These are phyloP conservation scores for Blechomonas ayalai DNA, from an alignment of 208 protist species.

Conservation along the genomic window DNA sequence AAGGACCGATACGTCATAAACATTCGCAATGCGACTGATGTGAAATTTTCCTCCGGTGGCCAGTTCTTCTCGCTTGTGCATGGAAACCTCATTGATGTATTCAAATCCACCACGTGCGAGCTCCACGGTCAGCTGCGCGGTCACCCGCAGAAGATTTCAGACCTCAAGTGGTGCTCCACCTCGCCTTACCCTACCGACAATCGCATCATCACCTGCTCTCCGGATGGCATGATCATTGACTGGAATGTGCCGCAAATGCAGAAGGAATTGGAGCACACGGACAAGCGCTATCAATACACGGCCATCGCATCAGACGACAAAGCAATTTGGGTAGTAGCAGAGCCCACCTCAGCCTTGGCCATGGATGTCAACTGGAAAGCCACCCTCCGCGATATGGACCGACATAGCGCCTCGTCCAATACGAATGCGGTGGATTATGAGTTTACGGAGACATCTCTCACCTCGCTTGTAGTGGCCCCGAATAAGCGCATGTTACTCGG, in stretches of 20 bases:
- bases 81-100: slow-evolving; percentile 91
- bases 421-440: slow-evolving; percentile 57
- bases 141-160: slow-evolving; percentile 87
- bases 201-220: slow-evolving; percentile 81
- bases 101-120: slow-evolving; percentile 91
- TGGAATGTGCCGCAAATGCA: slow-evolving; percentile 84
- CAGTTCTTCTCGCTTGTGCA: slow-evolving; percentile 92
- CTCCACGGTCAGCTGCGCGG: slow-evolving; percentile 87
- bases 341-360: slow-evolving; percentile 54
- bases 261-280: slow-evolving; percentile 83
- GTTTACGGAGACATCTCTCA: slow-evolving; percentile 61
- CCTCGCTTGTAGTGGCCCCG: slow-evolving; percentile 63
- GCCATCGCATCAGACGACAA: slow-evolving; percentile 77
- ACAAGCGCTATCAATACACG: slow-evolving; percentile 90
- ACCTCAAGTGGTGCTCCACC: slow-evolving; percentile 77
- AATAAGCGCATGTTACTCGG: slow-evolving; percentile 89
- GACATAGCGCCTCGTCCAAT: slow-evolving; percentile 34
- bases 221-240: slow-evolving; percentile 94
- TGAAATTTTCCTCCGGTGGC: slow-evolving; percentile 90
- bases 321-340: slow-evolving; percentile 86
- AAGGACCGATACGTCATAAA: slow-evolving; percentile 79
- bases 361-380: slow-evolving; percentile 74
- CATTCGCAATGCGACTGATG: slow-evolving; percentile 84
- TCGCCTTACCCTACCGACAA: slow-evolving; percentile 90
- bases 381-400: slow-evolving; percentile 86